phyloP scores from a whole-genome alignment of 441 rosid genomes.

The Corymbia citriodora region DNA sequence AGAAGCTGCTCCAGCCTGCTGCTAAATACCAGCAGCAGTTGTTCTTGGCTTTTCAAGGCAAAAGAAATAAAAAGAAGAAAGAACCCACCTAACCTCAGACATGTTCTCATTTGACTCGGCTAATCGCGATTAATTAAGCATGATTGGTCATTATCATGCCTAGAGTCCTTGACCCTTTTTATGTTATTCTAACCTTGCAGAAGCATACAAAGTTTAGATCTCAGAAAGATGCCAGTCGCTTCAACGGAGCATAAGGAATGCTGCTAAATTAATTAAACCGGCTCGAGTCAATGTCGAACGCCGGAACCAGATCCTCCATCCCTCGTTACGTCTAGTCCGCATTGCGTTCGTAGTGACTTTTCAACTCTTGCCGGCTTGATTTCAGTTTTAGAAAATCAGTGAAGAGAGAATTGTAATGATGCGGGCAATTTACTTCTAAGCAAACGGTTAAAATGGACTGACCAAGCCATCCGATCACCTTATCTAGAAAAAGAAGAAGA shows the following conservation, averaged over 20 bases:
- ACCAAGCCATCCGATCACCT: not conserved
- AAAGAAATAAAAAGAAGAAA: too few species aligned
- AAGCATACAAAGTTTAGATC: not conserved
- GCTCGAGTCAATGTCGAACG: not conserved
- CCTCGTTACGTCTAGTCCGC: too few species aligned
- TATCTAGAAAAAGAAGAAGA: rapidly evolving
- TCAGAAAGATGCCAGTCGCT: not conserved
- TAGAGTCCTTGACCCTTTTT: not conserved
- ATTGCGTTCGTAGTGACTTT: not conserved
- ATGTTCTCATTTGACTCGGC: not conserved
- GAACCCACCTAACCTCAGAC: not conserved
- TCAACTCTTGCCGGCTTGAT: not conserved
- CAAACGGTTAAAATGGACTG: not conserved
- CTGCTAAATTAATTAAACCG: not conserved
- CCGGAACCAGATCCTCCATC: not conserved
- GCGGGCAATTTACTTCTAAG: not conserved
- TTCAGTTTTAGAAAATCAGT: not conserved
- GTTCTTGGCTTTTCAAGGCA: not conserved
- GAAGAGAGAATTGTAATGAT: not conserved
- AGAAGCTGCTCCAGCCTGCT: not conserved
- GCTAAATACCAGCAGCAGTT: not conserved
- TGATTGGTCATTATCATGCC: not conserved
- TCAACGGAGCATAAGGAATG: not conserved
- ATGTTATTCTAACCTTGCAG: not conserved
- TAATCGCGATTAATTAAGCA: not conserved